These are phyloP conservation scores for Neonectria hederae DNA, from an alignment of 2,329 filamentous ascomycete genomes.

Conservation along the genomic window DNA sequence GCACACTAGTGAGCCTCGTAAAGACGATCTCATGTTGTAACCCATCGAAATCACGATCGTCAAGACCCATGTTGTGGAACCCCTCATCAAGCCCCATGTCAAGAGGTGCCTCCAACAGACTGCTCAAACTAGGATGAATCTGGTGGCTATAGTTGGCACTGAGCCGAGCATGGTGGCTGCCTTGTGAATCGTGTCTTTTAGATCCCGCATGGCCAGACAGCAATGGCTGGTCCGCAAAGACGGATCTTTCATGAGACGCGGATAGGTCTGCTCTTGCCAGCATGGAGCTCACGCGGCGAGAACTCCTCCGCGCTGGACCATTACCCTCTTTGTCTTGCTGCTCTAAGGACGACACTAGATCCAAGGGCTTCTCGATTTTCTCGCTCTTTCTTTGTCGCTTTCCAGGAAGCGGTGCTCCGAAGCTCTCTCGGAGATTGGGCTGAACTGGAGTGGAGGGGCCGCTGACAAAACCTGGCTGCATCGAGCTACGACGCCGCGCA, in stretches of 20 bases:
- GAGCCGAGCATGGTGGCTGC: slow-evolving; percentile 52
- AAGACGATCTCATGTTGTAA: slow-evolving; percentile 78
- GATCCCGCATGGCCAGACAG: slow-evolving; percentile 54
- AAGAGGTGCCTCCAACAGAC: slow-evolving; percentile 73
- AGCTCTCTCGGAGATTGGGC: slow-evolving; percentile 78
- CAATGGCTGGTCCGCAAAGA: slow-evolving; percentile 75
- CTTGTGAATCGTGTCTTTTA: slow-evolving; percentile 77
- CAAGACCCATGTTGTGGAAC: slow-evolving; percentile 76
- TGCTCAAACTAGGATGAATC: slow-evolving; percentile 64
- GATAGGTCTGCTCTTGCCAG: slow-evolving; percentile 88
- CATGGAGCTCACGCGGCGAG: slow-evolving; percentile 88
- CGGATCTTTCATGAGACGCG: slow-evolving; percentile 80
- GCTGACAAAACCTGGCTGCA: slow-evolving; percentile 75
- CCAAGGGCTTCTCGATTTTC: slow-evolving; percentile 61
- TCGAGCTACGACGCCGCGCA: slow-evolving; percentile 67
- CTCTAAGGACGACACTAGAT: slow-evolving; percentile 76
- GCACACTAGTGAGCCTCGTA: slow-evolving; percentile 74
- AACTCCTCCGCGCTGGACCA: slow-evolving; percentile 66
- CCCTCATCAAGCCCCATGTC: slow-evolving; percentile 77
- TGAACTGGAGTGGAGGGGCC: slow-evolving; percentile 82
- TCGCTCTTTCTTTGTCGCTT: slow-evolving; percentile 65
- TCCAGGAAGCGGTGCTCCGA: slow-evolving; percentile 67
- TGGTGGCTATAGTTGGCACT: slow-evolving; percentile 56
- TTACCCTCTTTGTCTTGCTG: slow-evolving; percentile 67
- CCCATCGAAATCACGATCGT: slow-evolving; percentile 76